A percentile compares a stretch with the other conserved stretches of the same genome.
These are phyloP conservation scores for Capsicum pubescens DNA, from an alignment of 257 asterid species.

Conservation along the genomic window DNA sequence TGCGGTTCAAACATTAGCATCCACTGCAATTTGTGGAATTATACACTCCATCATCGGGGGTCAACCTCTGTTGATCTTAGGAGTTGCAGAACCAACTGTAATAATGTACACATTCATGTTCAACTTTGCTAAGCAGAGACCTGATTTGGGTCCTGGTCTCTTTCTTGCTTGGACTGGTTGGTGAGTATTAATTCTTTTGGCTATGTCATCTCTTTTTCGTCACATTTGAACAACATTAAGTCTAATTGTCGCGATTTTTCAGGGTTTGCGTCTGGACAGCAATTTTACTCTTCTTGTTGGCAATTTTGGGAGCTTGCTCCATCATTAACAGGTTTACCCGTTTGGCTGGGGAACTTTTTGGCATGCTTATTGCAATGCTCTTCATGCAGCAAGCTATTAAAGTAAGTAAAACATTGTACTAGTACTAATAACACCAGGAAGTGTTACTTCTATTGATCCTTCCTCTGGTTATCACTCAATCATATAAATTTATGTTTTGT, in stretches of 20 bases:
- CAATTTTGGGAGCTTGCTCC: conserved; percentile 91
- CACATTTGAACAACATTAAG: background rate
- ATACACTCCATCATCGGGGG: conserved; percentile 95
- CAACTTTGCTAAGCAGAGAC: conserved; percentile 74
- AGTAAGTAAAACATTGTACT: conserved; percentile 43
- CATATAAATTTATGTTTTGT: background rate
- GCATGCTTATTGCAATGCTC: conserved; percentile 96
- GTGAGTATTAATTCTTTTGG: conserved; percentile 42
- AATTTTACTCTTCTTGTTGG: conserved; percentile 70
- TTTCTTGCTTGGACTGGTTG: conserved; percentile 98
- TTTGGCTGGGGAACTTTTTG: conserved; percentile 89
- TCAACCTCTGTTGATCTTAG: conserved; percentile 84
- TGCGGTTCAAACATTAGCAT: conserved; percentile 87
- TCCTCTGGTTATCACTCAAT: background rate
- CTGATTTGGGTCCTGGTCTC: conserved; percentile 73
- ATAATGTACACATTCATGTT: conserved; percentile 98
- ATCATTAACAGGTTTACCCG: conserved; percentile 95
- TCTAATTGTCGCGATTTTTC: conserved; percentile 26
- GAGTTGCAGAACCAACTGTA: conserved; percentile 98
- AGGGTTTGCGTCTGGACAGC: conserved; percentile 99
- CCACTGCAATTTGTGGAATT: conserved; percentile 90
- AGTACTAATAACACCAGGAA: background rate
- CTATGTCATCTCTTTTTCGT: background rate
- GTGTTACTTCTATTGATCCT: background rate
- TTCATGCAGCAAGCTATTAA: conserved; percentile 94